phyloP scores from a whole-genome alignment of 768 basidiomycete species.

The Pleurotus salmoneostramineus region DNA sequence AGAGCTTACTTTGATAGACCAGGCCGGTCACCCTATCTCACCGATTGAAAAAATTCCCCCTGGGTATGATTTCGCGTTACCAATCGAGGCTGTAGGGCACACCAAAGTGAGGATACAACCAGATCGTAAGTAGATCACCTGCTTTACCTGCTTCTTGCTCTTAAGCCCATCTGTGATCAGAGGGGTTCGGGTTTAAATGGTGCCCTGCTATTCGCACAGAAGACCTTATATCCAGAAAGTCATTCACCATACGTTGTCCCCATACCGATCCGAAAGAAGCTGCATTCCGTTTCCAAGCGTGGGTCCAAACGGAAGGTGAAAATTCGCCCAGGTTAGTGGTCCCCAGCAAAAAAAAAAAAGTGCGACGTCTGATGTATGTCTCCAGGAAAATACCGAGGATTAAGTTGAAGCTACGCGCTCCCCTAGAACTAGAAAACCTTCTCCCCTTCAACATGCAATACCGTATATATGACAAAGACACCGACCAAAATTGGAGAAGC shows the following conservation, averaged over 20 bases:
- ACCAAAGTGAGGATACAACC: slow-evolving; percentile 85
- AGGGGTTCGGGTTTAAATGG: slow-evolving; percentile 97
- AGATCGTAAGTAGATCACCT: slow-evolving; percentile 61
- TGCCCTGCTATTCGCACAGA: slow-evolving; percentile 86
- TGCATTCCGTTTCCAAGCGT: slow-evolving; percentile 92
- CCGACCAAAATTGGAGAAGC: slow-evolving; percentile 90
- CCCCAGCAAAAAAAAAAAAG: neutral
- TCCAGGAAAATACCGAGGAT: slow-evolving; percentile 81
- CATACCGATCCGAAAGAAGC: slow-evolving; percentile 79
- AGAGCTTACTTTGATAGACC: slow-evolving; percentile 88
- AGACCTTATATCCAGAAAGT: slow-evolving; percentile 67
- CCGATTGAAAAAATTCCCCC: slow-evolving; percentile 86
- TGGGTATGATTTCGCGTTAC: slow-evolving; percentile 83
- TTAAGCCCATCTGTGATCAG: slow-evolving; percentile 35
- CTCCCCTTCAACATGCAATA: slow-evolving; percentile 93
- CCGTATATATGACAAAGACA: slow-evolving; percentile 95
- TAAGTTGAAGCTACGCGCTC: slow-evolving; percentile 82
- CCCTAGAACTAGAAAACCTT: slow-evolving; percentile 93
- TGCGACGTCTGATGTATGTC: too few species aligned
- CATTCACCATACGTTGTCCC: slow-evolving; percentile 80
- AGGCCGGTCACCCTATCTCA: slow-evolving; percentile 74
- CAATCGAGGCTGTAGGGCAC: slow-evolving; percentile 83
- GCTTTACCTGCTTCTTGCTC: neutral
- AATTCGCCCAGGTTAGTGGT: slow-evolving; percentile 50
- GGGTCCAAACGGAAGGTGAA: slow-evolving; percentile 67